Conservation (phyloP, 1,284 basidiomycete species). For the Spongispora temasekensis region DNA sequence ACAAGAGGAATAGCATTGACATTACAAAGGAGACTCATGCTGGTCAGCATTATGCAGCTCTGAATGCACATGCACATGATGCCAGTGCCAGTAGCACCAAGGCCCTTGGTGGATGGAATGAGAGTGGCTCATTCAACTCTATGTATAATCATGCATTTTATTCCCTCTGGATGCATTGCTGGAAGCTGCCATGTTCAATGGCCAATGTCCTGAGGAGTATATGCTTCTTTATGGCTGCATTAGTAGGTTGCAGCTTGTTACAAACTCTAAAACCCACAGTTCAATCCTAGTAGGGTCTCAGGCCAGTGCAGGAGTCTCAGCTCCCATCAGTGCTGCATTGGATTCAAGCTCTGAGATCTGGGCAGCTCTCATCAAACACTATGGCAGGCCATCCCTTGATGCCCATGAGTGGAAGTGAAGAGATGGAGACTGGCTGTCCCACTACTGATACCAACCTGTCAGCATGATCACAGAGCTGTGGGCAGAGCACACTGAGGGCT, state of each 20-base stretch:
- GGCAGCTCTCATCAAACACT: neutral
- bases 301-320: too few relatives aligned
- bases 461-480: slow-evolving; percentile 13
- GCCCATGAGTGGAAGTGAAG: slow-evolving; percentile 15
- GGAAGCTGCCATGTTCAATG: slow-evolving; percentile 1
- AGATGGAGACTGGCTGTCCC: slow-evolving; percentile 10
- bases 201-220: neutral
- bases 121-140: slow-evolving; percentile 8
- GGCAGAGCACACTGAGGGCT: slow-evolving; percentile 12
- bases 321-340: too few relatives aligned
- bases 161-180: neutral
- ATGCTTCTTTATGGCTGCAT: neutral
- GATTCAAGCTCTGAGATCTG: neutral
- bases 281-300: too few relatives aligned
- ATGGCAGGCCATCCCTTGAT: slow-evolving; percentile 1
- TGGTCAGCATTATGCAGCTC: slow-evolving; percentile 1
- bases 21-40: slow-evolving; percentile 9
- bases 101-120: slow-evolving; percentile 8
- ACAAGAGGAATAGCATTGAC: slow-evolving; percentile 5
- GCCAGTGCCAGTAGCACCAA: neutral
- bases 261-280: too few relatives aligned
- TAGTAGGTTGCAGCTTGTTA: neutral
- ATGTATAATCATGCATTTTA: slow-evolving; percentile 4
- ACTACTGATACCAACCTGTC: slow-evolving; percentile 11
- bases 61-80: neutral